Percentiles rank a stretch among this genome's conserved stretches.
Evolutionary conservation across 2,329 filamentous ascomycete species (phyloP).

Genomic region (Claviceps sp.): DNA sequence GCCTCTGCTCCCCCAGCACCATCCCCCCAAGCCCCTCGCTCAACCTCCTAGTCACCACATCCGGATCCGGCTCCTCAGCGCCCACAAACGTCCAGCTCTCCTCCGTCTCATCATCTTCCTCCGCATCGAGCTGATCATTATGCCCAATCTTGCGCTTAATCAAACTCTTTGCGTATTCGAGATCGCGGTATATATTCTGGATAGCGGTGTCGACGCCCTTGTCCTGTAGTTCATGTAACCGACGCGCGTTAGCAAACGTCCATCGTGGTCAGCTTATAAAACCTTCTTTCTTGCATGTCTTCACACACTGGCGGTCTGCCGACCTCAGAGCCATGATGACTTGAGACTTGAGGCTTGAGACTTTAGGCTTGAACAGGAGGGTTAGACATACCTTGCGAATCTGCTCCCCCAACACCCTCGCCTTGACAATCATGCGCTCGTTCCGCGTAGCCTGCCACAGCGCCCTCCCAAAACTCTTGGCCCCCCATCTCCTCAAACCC

Average conservation of each 20-base stretch:
- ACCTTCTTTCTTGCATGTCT: too few species aligned
- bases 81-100: slow-evolving; percentile 91
- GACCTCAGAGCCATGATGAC: too few species aligned
- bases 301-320: too few species aligned
- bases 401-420: slow-evolving; percentile 65
- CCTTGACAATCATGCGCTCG: slow-evolving; percentile 83
- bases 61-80: slow-evolving; percentile 32
- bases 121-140: slow-evolving; percentile 27
- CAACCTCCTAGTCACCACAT: slow-evolving; percentile 27
- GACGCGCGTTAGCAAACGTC: background rate
- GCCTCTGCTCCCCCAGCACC: slow-evolving; percentile 10
- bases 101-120: slow-evolving; percentile 46
- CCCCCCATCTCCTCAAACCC: slow-evolving; percentile 77
- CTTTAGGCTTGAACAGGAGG: too few species aligned
- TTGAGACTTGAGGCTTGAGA: too few species aligned
- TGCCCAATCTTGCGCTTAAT: slow-evolving; percentile 53
- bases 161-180: slow-evolving; percentile 81
- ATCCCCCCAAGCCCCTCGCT: slow-evolving; percentile 20
- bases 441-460: slow-evolving; percentile 87
- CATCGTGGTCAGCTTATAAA: too few species aligned
- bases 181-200: slow-evolving; percentile 83
- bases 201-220: slow-evolving; percentile 83
- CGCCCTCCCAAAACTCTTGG: slow-evolving; percentile 71
- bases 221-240: slow-evolving; percentile 41
- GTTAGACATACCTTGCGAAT: slow-evolving; percentile 60